phyloP scores from a whole-genome alignment of 176 grass and related monocot genomes.

The Aegilops umbellulata region DNA sequence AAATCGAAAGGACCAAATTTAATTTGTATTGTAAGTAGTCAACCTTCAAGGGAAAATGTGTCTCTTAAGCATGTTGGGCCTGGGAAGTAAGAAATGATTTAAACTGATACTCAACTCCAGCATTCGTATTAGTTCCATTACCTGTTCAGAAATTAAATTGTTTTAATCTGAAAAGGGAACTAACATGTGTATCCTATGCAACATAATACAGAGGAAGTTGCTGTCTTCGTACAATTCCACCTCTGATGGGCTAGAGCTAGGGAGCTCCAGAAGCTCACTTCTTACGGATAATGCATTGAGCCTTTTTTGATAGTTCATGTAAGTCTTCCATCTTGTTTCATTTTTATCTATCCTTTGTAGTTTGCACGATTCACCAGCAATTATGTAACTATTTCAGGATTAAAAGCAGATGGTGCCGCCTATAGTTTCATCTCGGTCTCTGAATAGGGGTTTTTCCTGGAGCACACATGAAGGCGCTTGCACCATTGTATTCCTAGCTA shows the following conservation, averaged over 20 bases:
- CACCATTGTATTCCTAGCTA: constrained; percentile 35
- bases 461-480: constrained; percentile 24
- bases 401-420: constrained; percentile 31
- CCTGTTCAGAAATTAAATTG: background rate
- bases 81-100: constrained; percentile 10
- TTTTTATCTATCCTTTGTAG: background rate
- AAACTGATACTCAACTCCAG: background rate
- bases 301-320: constrained; percentile 46
- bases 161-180: constrained; percentile 22
- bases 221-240: constrained; percentile 47
- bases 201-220: constrained; percentile 71
- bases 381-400: constrained; percentile 43
- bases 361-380: constrained; percentile 19
- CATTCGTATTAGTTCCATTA: background rate
- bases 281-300: constrained; percentile 47
- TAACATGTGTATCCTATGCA: constrained; percentile 23
- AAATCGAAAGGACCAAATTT: background rate
- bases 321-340: constrained; percentile 30
- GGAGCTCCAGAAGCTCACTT: constrained; percentile 42
- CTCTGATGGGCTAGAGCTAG: constrained; percentile 43
- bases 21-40: background rate
- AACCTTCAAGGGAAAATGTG: background rate
- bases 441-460: background rate
- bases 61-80: background rate
- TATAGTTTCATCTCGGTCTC: constrained; percentile 26